Evolutionary conservation across 2,329 filamentous ascomycete species (phyloP).

Genomic region (Mollisia scopiformis): DNA sequence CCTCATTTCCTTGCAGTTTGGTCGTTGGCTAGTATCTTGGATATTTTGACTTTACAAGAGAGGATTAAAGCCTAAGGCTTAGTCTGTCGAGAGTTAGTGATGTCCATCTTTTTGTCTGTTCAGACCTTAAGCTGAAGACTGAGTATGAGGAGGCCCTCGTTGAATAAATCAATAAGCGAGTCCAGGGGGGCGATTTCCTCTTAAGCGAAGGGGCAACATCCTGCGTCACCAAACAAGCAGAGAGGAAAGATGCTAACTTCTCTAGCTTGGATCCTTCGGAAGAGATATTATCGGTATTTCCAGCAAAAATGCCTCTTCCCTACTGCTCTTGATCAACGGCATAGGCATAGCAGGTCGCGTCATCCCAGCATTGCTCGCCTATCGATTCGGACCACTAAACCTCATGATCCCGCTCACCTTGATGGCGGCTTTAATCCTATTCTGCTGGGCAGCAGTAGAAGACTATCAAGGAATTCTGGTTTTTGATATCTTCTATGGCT

Average conservation of each 20-base stretch:
- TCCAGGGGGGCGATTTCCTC: no score
- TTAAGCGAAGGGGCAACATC: no score
- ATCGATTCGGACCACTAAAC: slow-evolving; percentile 54
- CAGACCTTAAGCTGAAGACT: no score
- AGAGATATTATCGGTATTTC: slow-evolving; percentile 39
- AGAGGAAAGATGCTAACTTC: slow-evolving; percentile 7
- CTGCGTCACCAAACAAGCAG: no score
- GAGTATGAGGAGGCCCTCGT: no score
- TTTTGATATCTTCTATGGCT: slow-evolving; percentile 53
- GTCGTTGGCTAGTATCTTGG: no score
- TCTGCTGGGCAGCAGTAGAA: slow-evolving; percentile 51
- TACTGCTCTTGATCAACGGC: slow-evolving; percentile 56
- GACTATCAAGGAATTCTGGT: slow-evolving; percentile 45
- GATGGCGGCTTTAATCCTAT: slow-evolving; percentile 36
- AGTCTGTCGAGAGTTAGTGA: no score
- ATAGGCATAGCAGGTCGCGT: slow-evolving; percentile 51
- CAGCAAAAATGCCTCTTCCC: slow-evolving; percentile 45
- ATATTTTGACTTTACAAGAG: no score
- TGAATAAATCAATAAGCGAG: no score
- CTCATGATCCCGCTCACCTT: slow-evolving; percentile 48
- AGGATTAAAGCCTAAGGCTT: no score
- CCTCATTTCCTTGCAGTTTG: no score
- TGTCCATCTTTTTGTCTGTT: no score
- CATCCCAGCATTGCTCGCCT: slow-evolving; percentile 40
- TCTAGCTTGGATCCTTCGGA: slow-evolving; percentile 39